Conservation (phyloP, 2,329 filamentous ascomycete genomes). For the Corinectria fuckeliana region DNA sequence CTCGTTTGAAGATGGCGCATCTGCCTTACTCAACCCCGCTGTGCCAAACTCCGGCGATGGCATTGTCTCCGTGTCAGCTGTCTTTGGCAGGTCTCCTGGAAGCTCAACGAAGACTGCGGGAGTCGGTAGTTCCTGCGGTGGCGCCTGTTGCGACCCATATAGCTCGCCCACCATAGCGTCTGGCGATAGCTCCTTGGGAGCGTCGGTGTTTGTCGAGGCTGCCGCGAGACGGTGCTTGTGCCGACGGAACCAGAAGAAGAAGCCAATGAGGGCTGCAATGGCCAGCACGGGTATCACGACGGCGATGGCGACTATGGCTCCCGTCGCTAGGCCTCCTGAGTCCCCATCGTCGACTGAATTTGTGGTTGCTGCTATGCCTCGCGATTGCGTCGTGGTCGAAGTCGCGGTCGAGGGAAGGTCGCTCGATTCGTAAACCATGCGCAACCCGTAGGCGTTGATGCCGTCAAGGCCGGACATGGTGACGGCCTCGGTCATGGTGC, state of each 20-base stretch:
- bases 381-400: conserved; percentile 9
- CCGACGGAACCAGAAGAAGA: conserved; percentile 41
- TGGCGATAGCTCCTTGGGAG: conserved; percentile 16
- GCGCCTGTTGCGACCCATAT: conserved; percentile 12
- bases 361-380: background rate
- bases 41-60: conserved; percentile 6
- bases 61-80: background rate
- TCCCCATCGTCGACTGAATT: background rate
- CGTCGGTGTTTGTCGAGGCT: background rate
- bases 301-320: conserved; percentile 39
- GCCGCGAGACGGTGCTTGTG: conserved; percentile 18
- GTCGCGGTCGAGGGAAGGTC: conserved; percentile 28
- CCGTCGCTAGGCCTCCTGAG: conserved; percentile 28
- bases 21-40: background rate
- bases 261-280: conserved; percentile 32
- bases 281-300: conserved; percentile 40
- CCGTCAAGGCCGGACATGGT: conserved; percentile 35
- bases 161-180: conserved; percentile 7
- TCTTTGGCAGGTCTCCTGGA: conserved; percentile 11
- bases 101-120: conserved; percentile 12
- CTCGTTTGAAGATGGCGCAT: background rate
- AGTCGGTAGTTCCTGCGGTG: conserved; percentile 15
- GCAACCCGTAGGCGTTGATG: conserved; percentile 44
- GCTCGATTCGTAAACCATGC: conserved; percentile 44
- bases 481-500: conserved; percentile 25